These are phyloP conservation scores for Plasmodium reichenowi DNA, from an alignment of 169 alveolate species.

Conservation along the genomic window DNA sequence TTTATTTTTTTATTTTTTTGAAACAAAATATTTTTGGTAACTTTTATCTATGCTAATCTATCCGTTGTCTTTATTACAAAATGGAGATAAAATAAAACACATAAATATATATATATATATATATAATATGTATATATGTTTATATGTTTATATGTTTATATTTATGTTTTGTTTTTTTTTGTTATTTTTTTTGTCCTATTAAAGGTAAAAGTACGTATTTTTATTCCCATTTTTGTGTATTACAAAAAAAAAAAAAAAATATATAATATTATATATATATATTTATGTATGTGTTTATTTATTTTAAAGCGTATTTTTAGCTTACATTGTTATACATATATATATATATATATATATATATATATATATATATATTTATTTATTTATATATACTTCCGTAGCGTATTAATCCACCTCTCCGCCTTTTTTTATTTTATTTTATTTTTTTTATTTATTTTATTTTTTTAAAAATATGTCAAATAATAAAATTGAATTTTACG, in stretches of 20 bases:
- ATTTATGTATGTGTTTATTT: slow-evolving; percentile 8
- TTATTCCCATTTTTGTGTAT: neutral
- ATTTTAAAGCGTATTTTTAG: neutral
- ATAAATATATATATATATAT: too few relatives aligned
- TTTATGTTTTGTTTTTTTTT: neutral
- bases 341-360: neutral
- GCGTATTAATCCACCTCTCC: neutral
- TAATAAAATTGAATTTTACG: neutral
- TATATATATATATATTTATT: neutral
- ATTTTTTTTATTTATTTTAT: neutral
- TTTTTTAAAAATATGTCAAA: slow-evolving; percentile 6
- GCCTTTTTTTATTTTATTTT: neutral
- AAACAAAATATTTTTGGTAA: too few relatives aligned
- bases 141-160: neutral
- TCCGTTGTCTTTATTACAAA: too few relatives aligned
- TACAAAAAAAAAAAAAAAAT: neutral
- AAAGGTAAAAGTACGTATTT: neutral
- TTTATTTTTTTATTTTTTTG: too few relatives aligned
- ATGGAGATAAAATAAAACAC: too few relatives aligned
- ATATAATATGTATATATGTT: neutral
- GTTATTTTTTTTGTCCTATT: neutral
- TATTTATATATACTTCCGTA: neutral
- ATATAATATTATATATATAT: neutral
- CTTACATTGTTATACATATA: neutral
- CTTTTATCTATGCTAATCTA: too few relatives aligned